Evolutionary conservation across 2,329 filamentous ascomycete species (phyloP), one percentile per base, ranked within the genome.

Genomic region (Ilyonectria mors-panacis): DNA sequence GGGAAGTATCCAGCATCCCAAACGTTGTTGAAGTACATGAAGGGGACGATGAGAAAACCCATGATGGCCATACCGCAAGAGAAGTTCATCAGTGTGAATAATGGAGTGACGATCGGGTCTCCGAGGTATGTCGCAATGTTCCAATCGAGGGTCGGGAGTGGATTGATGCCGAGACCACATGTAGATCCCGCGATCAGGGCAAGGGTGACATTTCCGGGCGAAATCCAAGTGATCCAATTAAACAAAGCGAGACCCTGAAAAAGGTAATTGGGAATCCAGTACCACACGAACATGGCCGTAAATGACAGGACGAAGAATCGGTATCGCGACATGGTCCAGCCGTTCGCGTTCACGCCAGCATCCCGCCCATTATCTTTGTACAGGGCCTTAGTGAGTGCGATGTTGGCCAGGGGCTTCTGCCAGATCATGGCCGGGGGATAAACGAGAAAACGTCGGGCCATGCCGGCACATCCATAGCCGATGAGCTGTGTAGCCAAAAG

Each of bases 1-100:
- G 88, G 88, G 17, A 91, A 76, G 64, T 88, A 89, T 3, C 86
- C 84, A 0, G 85, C 81, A 68, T 85, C 82, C 76, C 83, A 79
- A 0, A 82, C 79, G 23, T 85, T 85, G 1, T 79, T 80, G 66
- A 86, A 87, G 51, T 85, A 83, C 30, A 87, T 50, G 7, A 76
- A 47, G n/a, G 89, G 81, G 69, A 85, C 85, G 13, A 86, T 62
- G 2, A 89, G 73, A 64, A 89, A 82, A 2, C 87, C 87, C 21
- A 85, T 83, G 19, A 89, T 65, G 2, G 87, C 88, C 75, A 78
- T 78, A 1, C 78, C 77, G 1, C 48, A 61, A 3, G 72, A 68
- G 45, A 70, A 74, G 60, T 80, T 80, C 57, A 78, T 61, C 1
- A 78, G 67, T 0, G 77, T 75, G 44, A 78, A 78, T 1, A 79